Percentiles rank a stretch among this genome's conserved stretches.
phyloP scores from a whole-genome alignment of 306 rosid species.

The Fragaria iinumae region DNA sequence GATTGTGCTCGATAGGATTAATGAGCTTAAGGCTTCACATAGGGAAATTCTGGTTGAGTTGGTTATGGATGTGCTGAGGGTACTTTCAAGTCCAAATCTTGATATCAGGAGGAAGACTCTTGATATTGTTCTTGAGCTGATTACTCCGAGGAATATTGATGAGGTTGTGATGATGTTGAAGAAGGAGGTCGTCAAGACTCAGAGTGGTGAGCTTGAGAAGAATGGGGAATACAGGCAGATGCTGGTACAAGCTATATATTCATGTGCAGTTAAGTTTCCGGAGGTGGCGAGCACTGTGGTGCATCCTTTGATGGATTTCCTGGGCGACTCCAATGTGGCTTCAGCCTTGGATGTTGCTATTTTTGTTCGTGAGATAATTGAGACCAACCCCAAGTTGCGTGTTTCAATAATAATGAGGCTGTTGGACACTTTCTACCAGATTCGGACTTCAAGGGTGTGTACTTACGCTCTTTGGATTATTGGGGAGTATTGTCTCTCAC shows the following conservation, averaged over 20 bases:
- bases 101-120: conserved; percentile 91
- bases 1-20: conserved; percentile 81
- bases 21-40: conserved; percentile 65
- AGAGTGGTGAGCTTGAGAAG: conserved; percentile 93
- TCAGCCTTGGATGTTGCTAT: conserved; percentile 91
- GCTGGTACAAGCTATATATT: conserved; percentile 89
- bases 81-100: conserved; percentile 69
- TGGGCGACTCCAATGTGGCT: conserved; percentile 86
- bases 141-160: conserved; percentile 74
- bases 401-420: conserved; percentile 83
- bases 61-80: conserved; percentile 95
- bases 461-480: conserved; percentile 93
- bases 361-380: conserved; percentile 90
- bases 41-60: conserved; percentile 88
- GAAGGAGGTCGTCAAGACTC: conserved; percentile 94
- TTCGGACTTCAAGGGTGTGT: conserved; percentile 89
- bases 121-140: conserved; percentile 83
- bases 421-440: conserved; percentile 91
- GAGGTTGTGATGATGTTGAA: conserved; percentile 94
- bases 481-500: conserved; percentile 89
- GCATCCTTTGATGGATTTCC: conserved; percentile 94
- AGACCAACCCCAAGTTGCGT: conserved; percentile 89
- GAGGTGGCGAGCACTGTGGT: conserved; percentile 97
- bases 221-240: conserved; percentile 94
- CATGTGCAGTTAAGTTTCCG: conserved; percentile 96